Base-by-base conservation (phyloP, 169 alveolate genomes). In the Eimeria acervulina region DNA sequence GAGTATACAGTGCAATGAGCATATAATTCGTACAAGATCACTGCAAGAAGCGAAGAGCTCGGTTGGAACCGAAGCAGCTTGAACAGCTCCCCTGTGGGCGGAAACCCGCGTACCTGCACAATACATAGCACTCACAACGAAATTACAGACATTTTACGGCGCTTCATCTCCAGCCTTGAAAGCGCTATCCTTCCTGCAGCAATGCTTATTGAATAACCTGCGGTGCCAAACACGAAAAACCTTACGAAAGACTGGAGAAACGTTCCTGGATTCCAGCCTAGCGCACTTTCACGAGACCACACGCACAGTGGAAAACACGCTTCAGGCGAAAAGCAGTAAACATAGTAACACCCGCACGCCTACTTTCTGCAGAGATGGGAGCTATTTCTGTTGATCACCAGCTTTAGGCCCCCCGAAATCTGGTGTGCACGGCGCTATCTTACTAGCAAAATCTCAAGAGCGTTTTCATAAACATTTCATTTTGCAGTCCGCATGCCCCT, bases 11-110 rank as follows among this genome's bases (percentile, higher is more conserved):
- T 78, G 33, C 38, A 44, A 21, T n/a, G 63, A 42, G 0, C 8
- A 36, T 26, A 0, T 78, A 47, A 13, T 44, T 19, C 93, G 44
- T 85, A 85, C 93, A 85, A 8, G 61, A 85, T 59, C 63, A 85
- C 93, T 59, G 93, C 93, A 59, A 85, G 93, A 1, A 85, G 93
- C 31, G 93, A 85, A 19, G 93, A 68, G 93, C 42, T 85, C n/a
- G 93, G 93, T 42, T 85, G 93, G 55, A 59, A 68, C 93, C 93
- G 93, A 15, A 85, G 81, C 17, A 52, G 93, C 93, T 55, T 85
- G 38, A 85, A 85, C 7, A 85, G 76, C 47, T 85, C 93, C 3
- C 93, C 93, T 61, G 63, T 85, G 23, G 93, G 61, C 8, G 93
- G 93, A 44, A 85, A 85, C 6, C 93, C 93, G 38, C 93, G 93